These are phyloP conservation scores for Xeromyces bisporus DNA, from an alignment of 495 filamentous ascomycete species.

Conservation along the genomic window DNA sequence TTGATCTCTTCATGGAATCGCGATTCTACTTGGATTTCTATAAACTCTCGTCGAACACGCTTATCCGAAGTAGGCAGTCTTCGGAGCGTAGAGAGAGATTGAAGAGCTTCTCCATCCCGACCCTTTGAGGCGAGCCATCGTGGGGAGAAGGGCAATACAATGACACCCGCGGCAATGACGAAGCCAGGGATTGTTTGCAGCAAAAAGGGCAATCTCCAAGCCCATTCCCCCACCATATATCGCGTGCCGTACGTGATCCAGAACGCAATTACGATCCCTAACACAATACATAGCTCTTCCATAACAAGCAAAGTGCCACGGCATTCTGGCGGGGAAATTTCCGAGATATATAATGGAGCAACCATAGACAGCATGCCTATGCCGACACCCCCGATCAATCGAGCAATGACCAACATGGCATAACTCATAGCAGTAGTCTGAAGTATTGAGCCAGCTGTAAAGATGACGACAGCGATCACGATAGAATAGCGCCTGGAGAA, in stretches of 20 bases:
- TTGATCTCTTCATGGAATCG: conserved; percentile 31
- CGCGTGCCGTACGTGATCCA: conserved; percentile 41
- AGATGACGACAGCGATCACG: conserved; percentile 37
- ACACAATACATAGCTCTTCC: conserved; percentile 38
- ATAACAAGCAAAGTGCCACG: conserved; percentile 35
- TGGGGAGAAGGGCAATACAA: conserved; percentile 35
- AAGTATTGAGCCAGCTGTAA: conserved; percentile 35
- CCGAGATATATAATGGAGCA: conserved; percentile 37
- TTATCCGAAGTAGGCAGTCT: conserved; percentile 23
- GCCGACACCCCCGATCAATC: conserved; percentile 43
- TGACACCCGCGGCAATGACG: conserved; percentile 26
- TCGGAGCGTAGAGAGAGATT: conserved; percentile 28
- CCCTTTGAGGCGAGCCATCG: conserved; percentile 34
- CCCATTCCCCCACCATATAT: conserved; percentile 34
- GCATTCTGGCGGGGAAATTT: conserved; percentile 39
- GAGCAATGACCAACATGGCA: conserved; percentile 39
- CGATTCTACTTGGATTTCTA: conserved; percentile 35
- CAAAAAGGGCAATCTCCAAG: conserved; percentile 34
- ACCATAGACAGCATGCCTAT: conserved; percentile 42
- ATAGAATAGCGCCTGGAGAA: conserved; percentile 41
- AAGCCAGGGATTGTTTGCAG: conserved; percentile 34
- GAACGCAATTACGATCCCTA: conserved; percentile 39
- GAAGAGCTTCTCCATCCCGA: conserved; percentile 30
- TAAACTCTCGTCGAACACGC: conserved; percentile 29
- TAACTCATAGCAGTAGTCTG: conserved; percentile 39